These are phyloP conservation scores for Glarea lozoyensis DNA, from an alignment of 495 filamentous ascomycete genomes.

Conservation along the genomic window DNA sequence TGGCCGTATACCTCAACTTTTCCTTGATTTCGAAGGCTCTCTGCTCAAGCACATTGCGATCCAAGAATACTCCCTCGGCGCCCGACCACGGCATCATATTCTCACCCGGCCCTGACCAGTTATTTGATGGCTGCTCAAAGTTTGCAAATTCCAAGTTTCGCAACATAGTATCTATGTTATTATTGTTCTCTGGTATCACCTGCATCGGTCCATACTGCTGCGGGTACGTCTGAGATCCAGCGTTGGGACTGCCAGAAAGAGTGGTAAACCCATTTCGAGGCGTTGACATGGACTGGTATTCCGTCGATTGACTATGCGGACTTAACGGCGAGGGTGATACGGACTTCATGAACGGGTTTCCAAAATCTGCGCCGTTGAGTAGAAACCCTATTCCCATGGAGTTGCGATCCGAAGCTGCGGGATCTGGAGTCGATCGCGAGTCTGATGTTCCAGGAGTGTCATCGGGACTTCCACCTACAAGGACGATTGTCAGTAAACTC, in stretches of 20 bases:
- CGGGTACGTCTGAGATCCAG: no score
- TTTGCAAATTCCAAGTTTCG: constrained; percentile 12
- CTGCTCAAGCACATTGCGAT: constrained; percentile 16
- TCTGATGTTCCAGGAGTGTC: constrained; percentile 5
- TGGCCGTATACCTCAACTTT: constrained; percentile 19
- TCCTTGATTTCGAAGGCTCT: constrained; percentile 18
- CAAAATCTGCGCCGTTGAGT: constrained; percentile 16
- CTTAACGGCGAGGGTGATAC: constrained; percentile 12
- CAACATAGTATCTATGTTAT: constrained; percentile 16
- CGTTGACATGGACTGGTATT: background rate
- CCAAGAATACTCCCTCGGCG: constrained; percentile 6
- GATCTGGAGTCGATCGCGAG: constrained; percentile 13
- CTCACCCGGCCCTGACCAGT: constrained; percentile 16
- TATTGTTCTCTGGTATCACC: constrained; percentile 5
- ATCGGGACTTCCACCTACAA: no score
- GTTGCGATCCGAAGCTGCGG: constrained; percentile 14
- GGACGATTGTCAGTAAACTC: no score
- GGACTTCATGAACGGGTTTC: constrained; percentile 18
- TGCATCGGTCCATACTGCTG: no score
- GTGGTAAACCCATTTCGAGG: background rate
- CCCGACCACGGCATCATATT: constrained; percentile 14
- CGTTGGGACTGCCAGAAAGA: no score
- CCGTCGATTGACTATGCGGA: constrained; percentile 1
- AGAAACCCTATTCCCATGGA: constrained; percentile 24
- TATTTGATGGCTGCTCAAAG: constrained; percentile 13